phyloP scores from a whole-genome alignment of 1,139 yeast genomes.

The Petasospora rhodanensis region DNA sequence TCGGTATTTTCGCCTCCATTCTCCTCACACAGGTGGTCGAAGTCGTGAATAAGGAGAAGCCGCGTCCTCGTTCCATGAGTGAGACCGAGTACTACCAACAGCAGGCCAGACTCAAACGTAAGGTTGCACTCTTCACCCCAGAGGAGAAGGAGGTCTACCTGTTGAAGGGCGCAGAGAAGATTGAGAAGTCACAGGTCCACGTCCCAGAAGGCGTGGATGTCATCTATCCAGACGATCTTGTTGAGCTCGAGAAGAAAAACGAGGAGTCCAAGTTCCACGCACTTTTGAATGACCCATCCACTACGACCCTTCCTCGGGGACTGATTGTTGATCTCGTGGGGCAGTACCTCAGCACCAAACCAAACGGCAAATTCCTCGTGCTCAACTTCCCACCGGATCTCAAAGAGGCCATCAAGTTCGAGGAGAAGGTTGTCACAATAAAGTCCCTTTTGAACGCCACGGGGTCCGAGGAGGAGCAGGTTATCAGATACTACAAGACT shows the following conservation, averaged over 20 bases:
- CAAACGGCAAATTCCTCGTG: conserved; percentile 41
- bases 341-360: conserved; percentile 34
- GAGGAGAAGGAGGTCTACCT: conserved; percentile 23
- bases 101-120: conserved; percentile 25
- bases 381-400: conserved; percentile 54
- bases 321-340: conserved; percentile 52
- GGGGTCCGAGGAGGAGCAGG: conserved; percentile 26
- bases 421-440: conserved; percentile 34
- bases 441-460: conserved; percentile 30
- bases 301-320: conserved; percentile 46
- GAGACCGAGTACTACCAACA: conserved; percentile 24
- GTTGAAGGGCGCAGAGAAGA: conserved; percentile 6
- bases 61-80: conserved; percentile 25
- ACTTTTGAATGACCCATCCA: conserved; percentile 28
- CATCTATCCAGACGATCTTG: conserved; percentile 19
- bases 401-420: conserved; percentile 50
- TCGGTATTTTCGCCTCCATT: conserved; percentile 49
- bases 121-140: conserved; percentile 16
- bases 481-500: conserved; percentile 52
- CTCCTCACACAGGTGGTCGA: conserved; percentile 50
- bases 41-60: conserved; percentile 48
- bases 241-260: conserved; percentile 18
- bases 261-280: conserved; percentile 35
- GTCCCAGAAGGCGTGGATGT: conserved; percentile 11
- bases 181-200: conserved; percentile 4